Percentiles rank a stretch among this genome's conserved stretches.
phyloP scores from a whole-genome alignment of 2,329 filamentous ascomycete genomes.

The Xylariaceae sp. region DNA sequence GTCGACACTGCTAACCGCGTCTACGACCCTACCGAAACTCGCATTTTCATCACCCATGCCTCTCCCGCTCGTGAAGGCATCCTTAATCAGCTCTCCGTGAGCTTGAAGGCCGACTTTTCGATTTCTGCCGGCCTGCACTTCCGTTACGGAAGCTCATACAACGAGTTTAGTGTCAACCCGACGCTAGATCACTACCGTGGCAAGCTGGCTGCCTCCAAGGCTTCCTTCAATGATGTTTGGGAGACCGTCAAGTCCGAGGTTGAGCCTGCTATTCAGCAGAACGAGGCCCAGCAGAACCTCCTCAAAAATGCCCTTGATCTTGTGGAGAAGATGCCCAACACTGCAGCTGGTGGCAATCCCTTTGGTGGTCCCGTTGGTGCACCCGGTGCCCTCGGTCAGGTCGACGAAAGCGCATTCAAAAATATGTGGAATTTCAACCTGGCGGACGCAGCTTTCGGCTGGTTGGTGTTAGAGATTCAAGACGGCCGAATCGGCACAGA shows the following conservation, averaged over 20 bases:
- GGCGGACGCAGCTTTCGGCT: constrained; percentile 95
- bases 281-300: constrained; percentile 88
- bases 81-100: constrained; percentile 94
- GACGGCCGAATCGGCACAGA: constrained; percentile 94
- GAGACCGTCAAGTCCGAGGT: constrained; percentile 97
- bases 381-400: constrained; percentile 70
- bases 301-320: constrained; percentile 86
- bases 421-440: constrained; percentile 99
- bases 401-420: constrained; percentile 98
- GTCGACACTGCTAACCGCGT: constrained; percentile 97
- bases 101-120: constrained; percentile 96
- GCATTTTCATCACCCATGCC: constrained; percentile 93
- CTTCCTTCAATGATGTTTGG: constrained; percentile 99
- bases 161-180: constrained; percentile 98
- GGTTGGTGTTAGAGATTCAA: constrained; percentile 90
- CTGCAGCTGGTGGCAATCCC: constrained; percentile 91
- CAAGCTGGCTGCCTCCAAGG: constrained; percentile 95
- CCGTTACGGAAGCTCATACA: constrained; percentile 98
- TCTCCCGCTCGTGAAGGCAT: constrained; percentile 95
- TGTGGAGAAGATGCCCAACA: constrained; percentile 96
- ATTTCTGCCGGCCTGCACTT: constrained; percentile 97
- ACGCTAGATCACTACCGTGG: constrained; percentile 97
- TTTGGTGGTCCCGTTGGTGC: constrained; percentile 82
- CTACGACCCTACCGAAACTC: constrained; percentile 96
- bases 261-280: constrained; percentile 87